These are phyloP conservation scores for Bonia amplexicaulis DNA, from an alignment of 176 grass and related monocot species.

Conservation along the genomic window DNA sequence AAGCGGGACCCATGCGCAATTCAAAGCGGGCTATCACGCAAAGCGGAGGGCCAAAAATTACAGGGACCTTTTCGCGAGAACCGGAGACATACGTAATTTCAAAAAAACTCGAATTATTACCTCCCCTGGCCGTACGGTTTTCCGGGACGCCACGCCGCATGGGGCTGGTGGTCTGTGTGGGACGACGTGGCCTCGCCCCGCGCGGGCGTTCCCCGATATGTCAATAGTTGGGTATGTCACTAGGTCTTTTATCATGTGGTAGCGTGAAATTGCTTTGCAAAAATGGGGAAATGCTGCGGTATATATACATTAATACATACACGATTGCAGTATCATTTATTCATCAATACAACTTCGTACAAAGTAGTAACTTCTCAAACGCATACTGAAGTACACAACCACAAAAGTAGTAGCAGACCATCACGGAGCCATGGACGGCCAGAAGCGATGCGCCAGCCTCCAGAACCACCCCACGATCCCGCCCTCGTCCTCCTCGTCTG, in stretches of 20 bases:
- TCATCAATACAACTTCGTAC: slow-evolving; percentile 1
- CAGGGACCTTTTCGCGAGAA: too few relatives aligned
- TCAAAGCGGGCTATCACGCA: too few relatives aligned
- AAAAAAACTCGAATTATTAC: too few relatives aligned
- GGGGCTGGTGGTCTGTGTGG: too few relatives aligned
- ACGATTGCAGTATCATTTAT: not conserved
- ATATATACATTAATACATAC: not conserved
- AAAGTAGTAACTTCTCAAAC: not conserved
- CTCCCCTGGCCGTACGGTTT: too few relatives aligned
- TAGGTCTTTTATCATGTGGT: not conserved
- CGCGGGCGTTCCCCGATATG: too few relatives aligned
- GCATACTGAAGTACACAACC: not conserved
- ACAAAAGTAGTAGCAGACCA: not conserved
- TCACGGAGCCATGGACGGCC: not conserved
- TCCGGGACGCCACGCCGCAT: too few relatives aligned
- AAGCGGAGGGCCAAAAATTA: too few relatives aligned
- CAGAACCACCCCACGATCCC: slow-evolving; percentile 41
- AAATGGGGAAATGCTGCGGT: not conserved
- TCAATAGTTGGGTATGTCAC: too few relatives aligned
- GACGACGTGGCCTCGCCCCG: too few relatives aligned
- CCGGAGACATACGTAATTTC: too few relatives aligned
- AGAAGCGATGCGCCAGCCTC: slow-evolving; percentile 32
- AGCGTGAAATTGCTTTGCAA: not conserved
- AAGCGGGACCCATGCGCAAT: too few relatives aligned
- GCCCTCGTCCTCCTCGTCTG: slow-evolving; percentile 28